Percentiles rank a stretch among this genome's conserved stretches.
Conservation (phyloP, 208 protist genomes). For the Angomonas deanei region DNA sequence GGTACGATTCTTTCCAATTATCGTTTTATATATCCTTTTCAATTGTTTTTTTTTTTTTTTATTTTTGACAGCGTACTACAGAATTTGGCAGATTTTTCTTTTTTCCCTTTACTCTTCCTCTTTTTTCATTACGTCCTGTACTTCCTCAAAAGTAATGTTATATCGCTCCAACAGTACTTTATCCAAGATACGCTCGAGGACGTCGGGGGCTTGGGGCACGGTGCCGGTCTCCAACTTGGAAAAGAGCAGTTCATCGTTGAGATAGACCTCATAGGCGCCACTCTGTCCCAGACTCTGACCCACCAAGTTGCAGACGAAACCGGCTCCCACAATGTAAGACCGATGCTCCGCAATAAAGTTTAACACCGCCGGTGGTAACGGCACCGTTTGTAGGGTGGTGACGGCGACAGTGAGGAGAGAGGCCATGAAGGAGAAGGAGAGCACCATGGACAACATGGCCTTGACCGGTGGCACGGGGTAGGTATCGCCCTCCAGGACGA, state of each 20-base stretch:
- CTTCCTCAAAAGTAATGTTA: neutral
- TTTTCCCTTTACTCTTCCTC: neutral
- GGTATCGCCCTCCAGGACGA: slow-evolving; percentile 15
- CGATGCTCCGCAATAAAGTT: slow-evolving; percentile 16
- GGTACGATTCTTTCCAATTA: slow-evolving; percentile 4
- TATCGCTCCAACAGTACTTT: neutral
- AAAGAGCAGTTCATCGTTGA: slow-evolving; percentile 49
- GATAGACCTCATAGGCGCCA: slow-evolving; percentile 66
- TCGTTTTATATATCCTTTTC: slow-evolving; percentile 2
- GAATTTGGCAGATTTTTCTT: neutral
- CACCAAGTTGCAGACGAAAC: slow-evolving; percentile 45
- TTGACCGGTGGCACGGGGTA: slow-evolving; percentile 19
- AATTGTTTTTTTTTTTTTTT: neutral
- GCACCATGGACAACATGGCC: slow-evolving; percentile 8
- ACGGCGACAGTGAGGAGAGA: slow-evolving; percentile 19
- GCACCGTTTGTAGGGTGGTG: slow-evolving; percentile 19
- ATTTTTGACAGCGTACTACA: neutral
- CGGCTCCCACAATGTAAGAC: slow-evolving; percentile 28
- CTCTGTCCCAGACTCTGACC: slow-evolving; percentile 25
- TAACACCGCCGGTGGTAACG: slow-evolving; percentile 20
- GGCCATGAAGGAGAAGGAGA: slow-evolving; percentile 9
- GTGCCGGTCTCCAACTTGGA: slow-evolving; percentile 50
- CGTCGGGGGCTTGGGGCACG: slow-evolving; percentile 17
- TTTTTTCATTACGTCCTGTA: neutral
- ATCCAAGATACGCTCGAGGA: slow-evolving; percentile 20